Percentiles rank a stretch among this genome's conserved stretches.
Evolutionary conservation across 345 rosid species (phyloP).

Genomic region (Chamaenerion angustifolium): DNA sequence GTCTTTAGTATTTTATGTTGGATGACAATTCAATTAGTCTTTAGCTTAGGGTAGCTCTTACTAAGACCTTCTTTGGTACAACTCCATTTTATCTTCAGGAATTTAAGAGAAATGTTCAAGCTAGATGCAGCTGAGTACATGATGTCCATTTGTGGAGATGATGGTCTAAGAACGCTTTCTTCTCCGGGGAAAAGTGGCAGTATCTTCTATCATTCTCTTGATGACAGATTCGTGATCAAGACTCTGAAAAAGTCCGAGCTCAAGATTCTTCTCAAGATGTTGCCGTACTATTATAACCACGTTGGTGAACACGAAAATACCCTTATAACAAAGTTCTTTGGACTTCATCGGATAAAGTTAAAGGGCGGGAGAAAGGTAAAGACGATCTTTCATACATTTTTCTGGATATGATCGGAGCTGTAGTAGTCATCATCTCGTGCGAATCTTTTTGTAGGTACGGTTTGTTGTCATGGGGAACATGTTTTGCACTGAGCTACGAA

Average conservation of each 20-base stretch:
- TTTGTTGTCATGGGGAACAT: constrained; percentile 99
- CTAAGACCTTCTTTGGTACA: too few species aligned
- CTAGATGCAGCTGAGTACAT: constrained; percentile 96
- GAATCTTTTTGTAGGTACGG: constrained; percentile 44
- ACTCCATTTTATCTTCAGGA: constrained; percentile 30
- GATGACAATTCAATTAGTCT: too few species aligned
- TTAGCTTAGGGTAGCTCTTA: too few species aligned
- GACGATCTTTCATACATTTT: neutral
- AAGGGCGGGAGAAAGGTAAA: constrained; percentile 72
- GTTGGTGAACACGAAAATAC: constrained; percentile 74
- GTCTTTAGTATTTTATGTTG: too few species aligned
- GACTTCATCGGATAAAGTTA: constrained; percentile 70
- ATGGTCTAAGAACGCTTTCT: constrained; percentile 74
- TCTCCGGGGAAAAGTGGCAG: constrained; percentile 99
- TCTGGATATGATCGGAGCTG: neutral
- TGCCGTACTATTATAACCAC: constrained; percentile 58
- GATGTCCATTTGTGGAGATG: constrained; percentile 99
- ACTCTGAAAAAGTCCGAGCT: constrained; percentile 71
- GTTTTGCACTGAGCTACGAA: constrained; percentile 92
- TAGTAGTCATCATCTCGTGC: neutral
- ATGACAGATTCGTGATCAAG: constrained; percentile 86
- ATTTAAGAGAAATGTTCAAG: constrained; percentile 91
- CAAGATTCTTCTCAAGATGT: constrained; percentile 62
- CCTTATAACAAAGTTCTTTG: constrained; percentile 87
- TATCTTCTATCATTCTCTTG: constrained; percentile 78